phyloP scores from a whole-genome alignment of 352 stramenopile genomes.

The Globisporangium camurandrum region DNA sequence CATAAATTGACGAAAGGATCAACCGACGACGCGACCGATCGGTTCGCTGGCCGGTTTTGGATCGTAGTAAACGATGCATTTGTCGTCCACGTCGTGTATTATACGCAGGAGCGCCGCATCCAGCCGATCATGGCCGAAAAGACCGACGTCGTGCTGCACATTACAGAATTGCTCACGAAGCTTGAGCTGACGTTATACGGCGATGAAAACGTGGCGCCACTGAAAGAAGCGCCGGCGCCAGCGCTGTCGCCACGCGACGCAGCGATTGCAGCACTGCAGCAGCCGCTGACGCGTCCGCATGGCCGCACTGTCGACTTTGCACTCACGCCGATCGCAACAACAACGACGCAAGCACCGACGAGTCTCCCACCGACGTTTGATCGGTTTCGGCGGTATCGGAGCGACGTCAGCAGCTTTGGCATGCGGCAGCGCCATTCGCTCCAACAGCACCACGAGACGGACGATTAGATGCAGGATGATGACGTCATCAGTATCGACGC shows the following conservation, averaged over 20 bases:
- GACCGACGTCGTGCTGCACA: slow-evolving; percentile 57
- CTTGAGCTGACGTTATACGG: slow-evolving; percentile 25
- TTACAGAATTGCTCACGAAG: slow-evolving; percentile 45
- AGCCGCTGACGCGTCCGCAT: background rate
- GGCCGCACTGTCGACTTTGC: background rate
- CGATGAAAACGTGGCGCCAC: slow-evolving; percentile 7
- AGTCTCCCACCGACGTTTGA: slow-evolving; percentile 12
- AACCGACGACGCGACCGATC: slow-evolving; percentile 18
- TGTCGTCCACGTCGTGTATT: slow-evolving; percentile 68
- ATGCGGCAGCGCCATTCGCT: slow-evolving; percentile 15
- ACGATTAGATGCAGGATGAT: too few species aligned
- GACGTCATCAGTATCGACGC: slow-evolving; percentile 8
- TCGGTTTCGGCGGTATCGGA: slow-evolving; percentile 3
- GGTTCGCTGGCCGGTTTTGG: slow-evolving; percentile 42
- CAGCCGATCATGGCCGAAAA: slow-evolving; percentile 59
- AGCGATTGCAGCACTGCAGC: background rate
- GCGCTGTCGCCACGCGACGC: background rate
- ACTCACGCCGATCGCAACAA: too few species aligned
- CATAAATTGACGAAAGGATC: too few species aligned
- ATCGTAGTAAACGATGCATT: slow-evolving; percentile 65
- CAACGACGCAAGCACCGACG: background rate
- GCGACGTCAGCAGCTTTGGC: slow-evolving; percentile 4
- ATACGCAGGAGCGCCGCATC: slow-evolving; percentile 60
- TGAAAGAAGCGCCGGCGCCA: background rate
- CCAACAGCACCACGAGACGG: too few species aligned